Base-by-base conservation (phyloP, 2,329 filamentous ascomycete genomes). In the Orbilia blumenaviensis region DNA sequence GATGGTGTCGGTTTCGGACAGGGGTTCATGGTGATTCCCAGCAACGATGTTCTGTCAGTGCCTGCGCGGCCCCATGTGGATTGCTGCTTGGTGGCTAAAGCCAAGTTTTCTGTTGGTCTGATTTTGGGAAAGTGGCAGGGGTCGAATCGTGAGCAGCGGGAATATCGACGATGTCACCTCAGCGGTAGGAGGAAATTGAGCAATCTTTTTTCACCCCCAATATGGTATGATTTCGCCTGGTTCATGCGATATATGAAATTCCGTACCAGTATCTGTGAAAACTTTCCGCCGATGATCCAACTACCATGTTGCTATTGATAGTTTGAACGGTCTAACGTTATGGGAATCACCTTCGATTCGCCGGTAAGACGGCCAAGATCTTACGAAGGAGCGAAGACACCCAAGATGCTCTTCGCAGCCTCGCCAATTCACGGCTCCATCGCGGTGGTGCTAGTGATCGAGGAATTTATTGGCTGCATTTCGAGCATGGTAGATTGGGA, bases 381-480 rank as follows among this genome's bases (percentile, higher is more conserved):
- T n/a, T n/a, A n/a, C n/a, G n/a, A n/a, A n/a, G 52, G 18, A 56
- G 52, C 52, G 52, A 56, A 38, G 52, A 21, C 10, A 18, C 27
- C 27, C 48, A 54, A 54, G 48, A 21, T 36, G 48, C 21, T 54
- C 48, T 54, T 54, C 48, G 48, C 29, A 36, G 29, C 14, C 52
- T 56, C 18, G 32, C 29, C 52, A 56, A 56, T 56, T 38, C 32
- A 18, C 52, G 18, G 52, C 18, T n/a, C 52, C 32, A 38, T 56
- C 52, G 32, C 32, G 8, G 52, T 56, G 52, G 52, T 56, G 52
- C 16, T 12, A 38, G 52, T 56, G 52, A 56, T 56, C 32, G 52
- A 56, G 25, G 44, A 71, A 71, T 71, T 54, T 56, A 69, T 69
- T 69, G 54, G 54, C 32, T 62, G 16, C 54, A 69, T 62, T 69